Evolutionary conservation across 2,329 filamentous ascomycete genomes (phyloP), one percentile per base, ranked within the genome.

Genomic region (Aureobasidium sp.): DNA sequence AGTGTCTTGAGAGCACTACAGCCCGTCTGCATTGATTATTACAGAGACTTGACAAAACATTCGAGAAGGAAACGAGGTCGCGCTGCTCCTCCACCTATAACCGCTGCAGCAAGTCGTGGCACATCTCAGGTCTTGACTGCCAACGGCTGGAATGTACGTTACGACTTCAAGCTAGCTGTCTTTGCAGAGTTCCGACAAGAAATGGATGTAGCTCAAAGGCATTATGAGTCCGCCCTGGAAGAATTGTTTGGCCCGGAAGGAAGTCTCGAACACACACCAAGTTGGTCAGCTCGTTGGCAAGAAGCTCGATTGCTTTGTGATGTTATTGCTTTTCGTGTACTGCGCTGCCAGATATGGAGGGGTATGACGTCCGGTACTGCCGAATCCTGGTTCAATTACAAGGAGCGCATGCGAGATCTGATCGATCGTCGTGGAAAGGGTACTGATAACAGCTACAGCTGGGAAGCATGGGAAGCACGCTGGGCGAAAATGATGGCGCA

Each of bases 141-240:
- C 10, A 86, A 91, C 46, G 92, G 90, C 3, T 99, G 93, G 94
- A 92, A 91, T 70, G 87, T 95, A 59, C 87, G 93, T 17, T 97
- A 97, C 74, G 93, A 99, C 70, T 92, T 96, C 77, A 99, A 99
- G 73, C 82, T 92, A 20, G 93, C 88, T 7, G 81, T 96, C 0
- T 90, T 97, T 71, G 90, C 92, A 32, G 93, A 97, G 71, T 97
- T 96, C 67, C 85, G 94, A 9, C 90, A 95, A 71, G 94, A 97
- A 72, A 90, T 93, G 82, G 93, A 97, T 71, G 86, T 85, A 26
- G 92, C 94, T 0, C 81, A 90, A 69, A 85, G 92, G 47, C 92
- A 90, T 59, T 97, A 92, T 68, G 90, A 94, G 70, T 87, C 87
- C 72, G 91, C 92, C 4, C 92, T 97, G 67, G 91, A 96, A 59